Base-by-base conservation (phyloP, 75 land plant genomes). In the Pseudotsuga menziesii region DNA sequence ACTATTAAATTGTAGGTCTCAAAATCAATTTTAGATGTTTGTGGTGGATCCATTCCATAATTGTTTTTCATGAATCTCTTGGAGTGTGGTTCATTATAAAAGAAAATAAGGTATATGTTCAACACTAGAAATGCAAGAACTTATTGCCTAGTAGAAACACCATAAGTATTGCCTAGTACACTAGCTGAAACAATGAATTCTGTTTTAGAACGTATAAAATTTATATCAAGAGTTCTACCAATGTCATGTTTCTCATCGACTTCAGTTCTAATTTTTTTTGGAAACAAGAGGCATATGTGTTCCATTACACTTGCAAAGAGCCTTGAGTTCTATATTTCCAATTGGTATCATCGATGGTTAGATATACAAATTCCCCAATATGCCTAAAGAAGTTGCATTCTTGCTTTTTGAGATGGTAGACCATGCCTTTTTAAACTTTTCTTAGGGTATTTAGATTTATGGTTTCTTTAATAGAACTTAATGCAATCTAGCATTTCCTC, bases 401-500 rank as follows among this genome's bases (percentile, higher is more conserved):
- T 59, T 74, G 78, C 71, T 80, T 93, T 35, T 77, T 78, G 8
- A 80, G 62, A 57, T n/a, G n/a, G n/a, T n/a, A n/a, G n/a, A n/a
- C 84, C 89, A 26, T 72, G 72, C 73, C 73, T 72, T 70, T 85
- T 87, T 71, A 83, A 83, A 48, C 83, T 77, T 83, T 83, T 89
- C 74, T 82, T 82, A 80, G 93, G 91, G 48, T 82, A 81, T 35
- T 91, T 91, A 27, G 90, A 87, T 73, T 90, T 93, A 62, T 93
- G 92, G 72, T 96, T 93, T 78, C 88, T 92, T 74, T 96, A 96
- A 72, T 91, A 96, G 60, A 88, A 96, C 75, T 96, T 91, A 39
- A 96, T 81, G 77, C 99, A 96, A 63, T 96, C 99, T 11, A 92
- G 97, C 39, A 90, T 89, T 20, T 94, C 93, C 79, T 96, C 93